These are phyloP conservation scores for Exophiala bonariae DNA, from an alignment of 2,329 filamentous ascomycete genomes.

Conservation along the genomic window DNA sequence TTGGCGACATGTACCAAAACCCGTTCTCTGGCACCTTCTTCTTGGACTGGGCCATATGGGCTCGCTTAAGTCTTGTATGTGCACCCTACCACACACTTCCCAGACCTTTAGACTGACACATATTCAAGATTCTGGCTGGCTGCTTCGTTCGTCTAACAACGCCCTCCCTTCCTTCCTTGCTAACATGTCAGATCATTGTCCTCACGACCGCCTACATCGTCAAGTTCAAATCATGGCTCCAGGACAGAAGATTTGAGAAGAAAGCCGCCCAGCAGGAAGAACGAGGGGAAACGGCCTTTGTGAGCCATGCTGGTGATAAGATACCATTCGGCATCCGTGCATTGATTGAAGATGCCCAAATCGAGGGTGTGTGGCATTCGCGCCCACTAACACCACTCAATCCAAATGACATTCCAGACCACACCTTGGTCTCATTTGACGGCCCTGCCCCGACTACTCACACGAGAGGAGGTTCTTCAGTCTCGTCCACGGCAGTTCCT, in stretches of 20 bases:
- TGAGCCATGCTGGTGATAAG: conserved; percentile 56
- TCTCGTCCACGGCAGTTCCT: conserved; percentile 8
- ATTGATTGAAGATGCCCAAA: conserved; percentile 76
- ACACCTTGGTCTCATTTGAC: too few species aligned
- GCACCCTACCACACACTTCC: too few species aligned
- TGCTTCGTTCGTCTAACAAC: conserved; percentile 9
- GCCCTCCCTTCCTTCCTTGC: conserved; percentile 29
- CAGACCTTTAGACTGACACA: background rate
- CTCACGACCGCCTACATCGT: conserved; percentile 69
- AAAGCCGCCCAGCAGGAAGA: conserved; percentile 59
- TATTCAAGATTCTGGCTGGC: conserved; percentile 22
- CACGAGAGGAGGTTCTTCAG: conserved; percentile 8
- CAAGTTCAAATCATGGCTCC: conserved; percentile 57
- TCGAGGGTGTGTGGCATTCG: conserved; percentile 82
- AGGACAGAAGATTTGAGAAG: conserved; percentile 56
- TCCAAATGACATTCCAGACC: too few species aligned
- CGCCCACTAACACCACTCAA: conserved; percentile 38
- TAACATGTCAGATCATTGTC: conserved; percentile 54
- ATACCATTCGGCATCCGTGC: conserved; percentile 86
- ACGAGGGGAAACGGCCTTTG: conserved; percentile 51
- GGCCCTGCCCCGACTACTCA: too few species aligned
- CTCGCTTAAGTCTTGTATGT: conserved; percentile 26
- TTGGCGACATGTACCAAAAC: too few species aligned
- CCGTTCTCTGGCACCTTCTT: conserved; percentile 12
- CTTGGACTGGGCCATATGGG: conserved; percentile 26